Evolutionary conservation across 176 grass and related monocot genomes (phyloP), one percentile per base, ranked within the genome.

Genomic region (Zea luxurians): DNA sequence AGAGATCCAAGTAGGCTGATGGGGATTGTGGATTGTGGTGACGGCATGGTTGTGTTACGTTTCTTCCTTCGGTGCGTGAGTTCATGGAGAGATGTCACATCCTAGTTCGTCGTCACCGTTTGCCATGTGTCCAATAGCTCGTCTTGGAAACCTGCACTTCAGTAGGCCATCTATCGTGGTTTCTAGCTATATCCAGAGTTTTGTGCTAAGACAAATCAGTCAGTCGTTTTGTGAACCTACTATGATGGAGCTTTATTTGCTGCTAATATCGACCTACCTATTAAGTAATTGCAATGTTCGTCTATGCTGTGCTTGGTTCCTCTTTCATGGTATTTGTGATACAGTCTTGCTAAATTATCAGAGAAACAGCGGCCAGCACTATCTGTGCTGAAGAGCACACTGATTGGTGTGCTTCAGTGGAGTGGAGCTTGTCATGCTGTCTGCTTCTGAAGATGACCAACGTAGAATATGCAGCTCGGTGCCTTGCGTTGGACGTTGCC

Each of bases 1-100:
- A 97, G 93, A 78, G 93, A 88, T 97, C 93, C 3, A 97, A 97
- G 93, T 97, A 93, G 40, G 78, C 78, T 74, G 37, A 46, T 68
- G 37, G 36, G 68, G 71, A 43, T 60, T 27, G 77, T 41, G 48
- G 78, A 2, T 66, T 41, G 50, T 1, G 71, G 68, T 73, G 76
- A 35, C 34, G 40, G 21, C 5, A 12, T 17, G 59, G 10, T 34
- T 34, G n/a, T 27, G 13, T 34, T 9, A 27, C 16, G 2, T 58
- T 12, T 84, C 82, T 84, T 75, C 0, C 4, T 38, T 9, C 27
- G 27, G 1, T 27, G 27, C 27, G 27, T 27, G 27, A 27, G 18
- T 13, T 0, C 0, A 36, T 16, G n/a, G 3, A 2, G 76, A 64
- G 44, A 0, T 48, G 43, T 49, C 15, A 79, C 11, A 27, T 27